Base-by-base conservation (phyloP, 108 stramenopile genomes). In the Cyclotella baltica region DNA sequence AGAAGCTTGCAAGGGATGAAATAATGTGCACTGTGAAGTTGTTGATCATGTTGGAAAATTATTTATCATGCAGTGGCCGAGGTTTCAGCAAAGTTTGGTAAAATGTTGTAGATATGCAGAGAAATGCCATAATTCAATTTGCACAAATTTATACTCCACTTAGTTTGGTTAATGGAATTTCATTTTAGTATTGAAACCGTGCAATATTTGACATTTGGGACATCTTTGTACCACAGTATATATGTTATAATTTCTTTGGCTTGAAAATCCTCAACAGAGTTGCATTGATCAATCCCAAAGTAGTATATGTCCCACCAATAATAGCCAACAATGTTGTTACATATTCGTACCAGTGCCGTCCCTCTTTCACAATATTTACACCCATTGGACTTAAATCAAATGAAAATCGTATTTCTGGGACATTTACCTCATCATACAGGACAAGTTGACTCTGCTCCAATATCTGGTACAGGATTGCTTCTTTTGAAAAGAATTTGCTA, bases 221-320 rank as follows among this genome's bases (percentile, higher is more conserved):
- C 20, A 25, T 5, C 11, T 56, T 56, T 11, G 20, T 3, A 23
- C 55, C 20, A 25, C 22, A n/a, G 22, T 23, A 5, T 5, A 1
- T 55, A 22, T 23, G 28, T 33, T 57, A 70, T 31, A 70, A 35
- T 55, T 70, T 70, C 72, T 94, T 94, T 27, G 93, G 91, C 70
- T 98, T 99, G 64, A 99, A 87, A 38, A 97, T 90, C 76, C 88
- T 95, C 87, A 95, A 90, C 43, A 99, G 83, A 4, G 91, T 83
- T 27, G 92, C 93, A 88, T 98, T 96, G 34, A 99, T 92, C 72
- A 99, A 81, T 23, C 98, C 98, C 38, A 99, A 74, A 2, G 97
- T 97, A 18, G 98, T 99, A 76, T 97, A 99, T n/a, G 97, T 97
- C 35, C 98, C 98, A 59, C 98, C 98, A 50, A 99, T 96, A 66